Evolutionary conservation across 2,329 filamentous ascomycete genomes (phyloP).

Genomic region (Seiridium cupressi): DNA sequence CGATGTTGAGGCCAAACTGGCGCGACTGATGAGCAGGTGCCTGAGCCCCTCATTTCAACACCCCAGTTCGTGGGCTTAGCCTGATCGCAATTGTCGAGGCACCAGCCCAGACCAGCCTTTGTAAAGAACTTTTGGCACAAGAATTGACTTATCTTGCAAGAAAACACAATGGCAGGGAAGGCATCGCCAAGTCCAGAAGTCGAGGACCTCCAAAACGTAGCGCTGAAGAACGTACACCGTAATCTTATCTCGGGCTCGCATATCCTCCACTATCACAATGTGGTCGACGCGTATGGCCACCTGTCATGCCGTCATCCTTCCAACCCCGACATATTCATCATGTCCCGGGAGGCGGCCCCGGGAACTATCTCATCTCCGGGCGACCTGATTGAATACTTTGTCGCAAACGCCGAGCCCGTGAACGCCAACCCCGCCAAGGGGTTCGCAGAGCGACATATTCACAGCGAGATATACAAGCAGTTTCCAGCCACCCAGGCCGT

Average conservation of each 20-base stretch:
- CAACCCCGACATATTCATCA: slow-evolving; percentile 43
- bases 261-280: slow-evolving; percentile 48
- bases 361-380: slow-evolving; percentile 39
- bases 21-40: too few relatives aligned
- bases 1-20: too few relatives aligned
- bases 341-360: slow-evolving; percentile 44
- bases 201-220: background rate
- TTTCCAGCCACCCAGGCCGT: slow-evolving; percentile 36
- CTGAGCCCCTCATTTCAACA: too few relatives aligned
- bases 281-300: slow-evolving; percentile 55
- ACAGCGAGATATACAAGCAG: slow-evolving; percentile 43
- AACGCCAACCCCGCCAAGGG: slow-evolving; percentile 34
- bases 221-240: slow-evolving; percentile 3
- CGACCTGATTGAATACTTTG: slow-evolving; percentile 45
- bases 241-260: slow-evolving; percentile 44
- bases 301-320: slow-evolving; percentile 48
- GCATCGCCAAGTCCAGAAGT: background rate
- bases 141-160: too few relatives aligned
- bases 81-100: too few relatives aligned
- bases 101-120: too few relatives aligned
- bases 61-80: too few relatives aligned
- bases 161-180: background rate
- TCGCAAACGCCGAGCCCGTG: slow-evolving; percentile 39
- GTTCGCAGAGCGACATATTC: slow-evolving; percentile 42
- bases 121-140: too few relatives aligned